These are phyloP conservation scores for Xylaria sp. DNA, from an alignment of 2,329 filamentous ascomycete species.

Conservation along the genomic window DNA sequence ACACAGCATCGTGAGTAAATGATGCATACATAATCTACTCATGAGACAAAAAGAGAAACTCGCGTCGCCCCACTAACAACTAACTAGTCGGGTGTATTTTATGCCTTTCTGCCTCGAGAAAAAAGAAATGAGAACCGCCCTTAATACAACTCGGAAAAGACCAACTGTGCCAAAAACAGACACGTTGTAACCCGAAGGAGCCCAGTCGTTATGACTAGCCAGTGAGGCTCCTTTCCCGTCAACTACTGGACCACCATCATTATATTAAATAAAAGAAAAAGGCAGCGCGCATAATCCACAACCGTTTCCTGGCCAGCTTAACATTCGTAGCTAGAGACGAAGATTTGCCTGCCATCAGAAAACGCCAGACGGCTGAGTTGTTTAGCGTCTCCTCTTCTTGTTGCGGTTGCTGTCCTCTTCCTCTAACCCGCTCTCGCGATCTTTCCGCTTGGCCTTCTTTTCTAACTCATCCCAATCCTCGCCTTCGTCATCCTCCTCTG, in stretches of 20 bases:
- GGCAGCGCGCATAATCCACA: background rate
- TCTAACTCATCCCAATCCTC: conserved; percentile 97
- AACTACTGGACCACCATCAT: background rate
- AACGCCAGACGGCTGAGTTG: background rate
- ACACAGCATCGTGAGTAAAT: conserved; percentile 4
- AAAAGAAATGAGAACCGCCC: conserved; percentile 3
- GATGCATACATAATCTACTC: background rate
- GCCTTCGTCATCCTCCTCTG: conserved; percentile 76
- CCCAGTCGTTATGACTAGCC: background rate
- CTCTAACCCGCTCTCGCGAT: conserved; percentile 73
- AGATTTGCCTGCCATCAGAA: background rate
- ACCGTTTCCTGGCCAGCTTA: conserved; percentile 2
- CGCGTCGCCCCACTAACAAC: background rate
- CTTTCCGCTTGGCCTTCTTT: conserved; percentile 87
- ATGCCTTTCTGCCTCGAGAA: background rate
- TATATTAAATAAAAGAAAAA: conserved; percentile 21
- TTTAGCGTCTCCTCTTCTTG: conserved; percentile 71
- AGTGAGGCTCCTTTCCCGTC: background rate
- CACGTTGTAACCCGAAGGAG: conserved; percentile 1
- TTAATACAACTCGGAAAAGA: background rate
- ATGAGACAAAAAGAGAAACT: background rate
- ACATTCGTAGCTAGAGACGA: background rate
- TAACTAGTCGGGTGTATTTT: conserved; percentile 6
- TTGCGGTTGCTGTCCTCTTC: conserved; percentile 79
- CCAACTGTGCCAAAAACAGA: conserved; percentile 1